Percentiles rank a stretch among this genome's conserved stretches.
phyloP scores from a whole-genome alignment of 2,329 filamentous ascomycete species.

The Tolypocladium inflatum region DNA sequence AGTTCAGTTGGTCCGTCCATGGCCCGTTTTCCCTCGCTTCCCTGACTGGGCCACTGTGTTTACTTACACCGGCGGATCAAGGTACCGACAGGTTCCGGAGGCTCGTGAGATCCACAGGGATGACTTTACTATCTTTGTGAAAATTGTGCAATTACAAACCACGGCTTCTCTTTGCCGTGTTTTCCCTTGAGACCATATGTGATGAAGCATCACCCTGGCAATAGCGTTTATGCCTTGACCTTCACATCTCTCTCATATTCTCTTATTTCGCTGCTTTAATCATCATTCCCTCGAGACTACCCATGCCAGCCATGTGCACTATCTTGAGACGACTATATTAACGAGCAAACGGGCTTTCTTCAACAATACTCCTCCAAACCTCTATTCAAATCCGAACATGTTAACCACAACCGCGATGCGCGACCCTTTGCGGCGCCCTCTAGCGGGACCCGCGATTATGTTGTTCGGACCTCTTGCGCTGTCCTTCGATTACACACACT shows the following conservation, averaged over 20 bases:
- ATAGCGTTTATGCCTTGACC: not conserved
- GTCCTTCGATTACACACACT: not conserved
- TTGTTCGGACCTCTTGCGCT: slow-evolving; percentile 1
- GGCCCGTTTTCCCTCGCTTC: not conserved
- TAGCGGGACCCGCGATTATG: not conserved
- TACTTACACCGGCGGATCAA: not conserved
- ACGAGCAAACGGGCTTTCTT: not conserved
- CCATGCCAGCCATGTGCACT: not conserved
- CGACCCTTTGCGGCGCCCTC: not conserved
- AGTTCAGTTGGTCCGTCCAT: not conserved
- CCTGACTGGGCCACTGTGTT: not conserved
- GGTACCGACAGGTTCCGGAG: not conserved
- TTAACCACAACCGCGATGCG: too few species aligned
- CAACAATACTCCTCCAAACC: not conserved
- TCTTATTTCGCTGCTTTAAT: not conserved
- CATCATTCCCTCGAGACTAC: not conserved
- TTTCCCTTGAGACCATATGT: not conserved
- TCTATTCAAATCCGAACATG: not conserved
- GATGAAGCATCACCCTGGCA: not conserved
- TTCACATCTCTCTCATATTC: not conserved
- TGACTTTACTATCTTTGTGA: not conserved
- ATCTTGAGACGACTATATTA: not conserved
- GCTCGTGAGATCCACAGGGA: not conserved
- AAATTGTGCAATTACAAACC: not conserved
- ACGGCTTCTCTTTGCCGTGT: too few species aligned